Evolutionary conservation across 78 protist species (phyloP).

Genomic region (slime mould (Dictyostelium discoideum)): dicty_2.7 NC_007090.3:33501-34000

Average conservation of each 20-base stretch:
- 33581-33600: not conserved
- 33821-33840: not conserved
- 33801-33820: not conserved
- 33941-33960: not conserved
- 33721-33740: not conserved
- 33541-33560: conserved; percentile 50
- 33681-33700: not conserved
- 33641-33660: not conserved
- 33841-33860: not conserved
- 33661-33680: not conserved
- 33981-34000: too few species aligned
- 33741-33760: not conserved
- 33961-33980: too few species aligned
- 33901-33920: not conserved
- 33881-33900: not conserved
- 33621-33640: not conserved
- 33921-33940: too few species aligned
- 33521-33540: conserved; percentile 52
- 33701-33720: not conserved
- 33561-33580: not conserved
- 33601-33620: not conserved
- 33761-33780: not conserved
- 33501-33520: conserved; percentile 57
- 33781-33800: not conserved
- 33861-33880: not conserved